Evolutionary conservation across 2,329 filamentous ascomycete genomes (phyloP).

Genomic region (Gyromitra esculenta): DNA sequence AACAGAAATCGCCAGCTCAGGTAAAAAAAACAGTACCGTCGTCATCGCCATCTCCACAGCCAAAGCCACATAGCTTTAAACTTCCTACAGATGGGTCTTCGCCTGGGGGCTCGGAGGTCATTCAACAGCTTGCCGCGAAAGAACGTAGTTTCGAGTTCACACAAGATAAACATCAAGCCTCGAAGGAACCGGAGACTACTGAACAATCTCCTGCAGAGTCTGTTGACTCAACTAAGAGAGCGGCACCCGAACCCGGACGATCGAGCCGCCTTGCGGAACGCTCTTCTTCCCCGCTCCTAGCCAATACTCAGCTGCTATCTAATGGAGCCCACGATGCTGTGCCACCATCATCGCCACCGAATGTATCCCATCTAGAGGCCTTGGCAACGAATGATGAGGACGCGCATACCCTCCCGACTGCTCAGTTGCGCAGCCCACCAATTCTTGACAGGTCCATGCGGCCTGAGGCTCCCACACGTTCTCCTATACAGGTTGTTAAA

Average conservation of each 20-base stretch:
- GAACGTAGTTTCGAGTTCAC: neutral
- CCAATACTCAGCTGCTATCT: neutral
- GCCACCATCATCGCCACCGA: conserved; percentile 46
- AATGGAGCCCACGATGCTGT: conserved; percentile 5
- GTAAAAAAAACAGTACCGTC: conserved; percentile 10
- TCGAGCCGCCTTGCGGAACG: conserved; percentile 56
- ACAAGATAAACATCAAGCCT: neutral
- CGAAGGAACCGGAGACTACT: neutral
- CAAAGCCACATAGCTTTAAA: neutral
- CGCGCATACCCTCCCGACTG: conserved; percentile 17
- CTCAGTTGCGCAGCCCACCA: conserved; percentile 12
- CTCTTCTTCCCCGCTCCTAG: conserved; percentile 23
- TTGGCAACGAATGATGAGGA: conserved; percentile 12
- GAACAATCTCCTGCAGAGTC: neutral
- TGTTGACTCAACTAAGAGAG: conserved; percentile 9
- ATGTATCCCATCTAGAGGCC: conserved; percentile 13
- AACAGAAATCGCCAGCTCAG: conserved; percentile 3
- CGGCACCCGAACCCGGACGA: conserved; percentile 41
- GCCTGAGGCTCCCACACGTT: conserved; percentile 29
- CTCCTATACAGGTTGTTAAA: conserved; percentile 18
- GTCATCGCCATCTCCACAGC: conserved; percentile 3
- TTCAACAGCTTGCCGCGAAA: neutral
- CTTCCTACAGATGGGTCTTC: neutral
- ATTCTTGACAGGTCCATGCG: neutral
- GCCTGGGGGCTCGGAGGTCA: neutral